Evolutionary conservation across 345 rosid species (phyloP), one percentile per base, ranked within the genome.

Genomic region (Eucalyptus sp.): DNA sequence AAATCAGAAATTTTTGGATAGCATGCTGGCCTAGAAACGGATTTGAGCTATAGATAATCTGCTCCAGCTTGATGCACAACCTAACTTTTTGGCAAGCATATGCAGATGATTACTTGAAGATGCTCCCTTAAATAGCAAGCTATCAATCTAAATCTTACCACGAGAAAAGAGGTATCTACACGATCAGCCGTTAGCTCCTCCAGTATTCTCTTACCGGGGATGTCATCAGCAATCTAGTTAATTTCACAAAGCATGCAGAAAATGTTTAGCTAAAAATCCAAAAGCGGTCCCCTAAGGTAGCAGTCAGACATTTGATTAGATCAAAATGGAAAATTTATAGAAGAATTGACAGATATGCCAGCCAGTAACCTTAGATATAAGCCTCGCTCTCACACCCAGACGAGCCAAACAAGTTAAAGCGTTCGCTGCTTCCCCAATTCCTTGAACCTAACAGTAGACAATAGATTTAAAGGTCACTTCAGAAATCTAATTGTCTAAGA

Each of bases 391-490:
- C 48, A 91, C 89, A 31, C 95, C 95, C 88, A 93, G 88, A 22
- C 94, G 93, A 90, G 94, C 92, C 18, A 90, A 90, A 44, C 95
- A 93, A 11, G 94, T 92, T 84, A 91, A 86, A 50, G 95, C 90
- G 41, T 93, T 93, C 84, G 90, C 94, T 52, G 92, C 93, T 89
- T 90, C 92, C 64, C 94, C 94, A 20, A 92, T 93, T 58, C 92
- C 93, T 91, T 93, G 93, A 58, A 91, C 89, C 94, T 93, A 48
- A 13, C 54, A 87, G 56, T 46, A 27, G 56, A 12, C 16, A 54
- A 50, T 17, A 15, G 54, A 14, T 43, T 52, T 25, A 56, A 37
- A 8, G 15, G 24, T 17, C 3, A 86, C 24, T 48, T 29, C 18
- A 83, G 51, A 18, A n/a, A 64, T 15, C 76, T 64, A 29, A n/a